Evolutionary conservation across 345 rosid species (phyloP).

Genomic region (Moricandia moricandioides): DNA sequence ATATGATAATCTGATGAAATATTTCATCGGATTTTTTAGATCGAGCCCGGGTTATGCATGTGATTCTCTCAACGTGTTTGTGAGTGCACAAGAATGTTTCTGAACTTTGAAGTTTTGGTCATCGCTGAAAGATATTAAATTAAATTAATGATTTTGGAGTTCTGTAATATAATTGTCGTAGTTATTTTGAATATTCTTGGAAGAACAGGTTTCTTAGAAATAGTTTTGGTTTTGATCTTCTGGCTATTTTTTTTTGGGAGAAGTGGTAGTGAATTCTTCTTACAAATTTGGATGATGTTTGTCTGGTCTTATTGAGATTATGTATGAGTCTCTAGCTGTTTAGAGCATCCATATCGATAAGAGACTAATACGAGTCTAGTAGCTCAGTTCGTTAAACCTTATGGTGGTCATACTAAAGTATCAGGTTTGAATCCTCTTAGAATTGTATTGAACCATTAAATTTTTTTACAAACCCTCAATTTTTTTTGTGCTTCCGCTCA

Average conservation of each 20-base stretch:
- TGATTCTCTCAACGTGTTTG: too few species aligned
- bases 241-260: neutral
- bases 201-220: neutral
- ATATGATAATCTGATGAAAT: neutral
- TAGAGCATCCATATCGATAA: too few species aligned
- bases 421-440: too few species aligned
- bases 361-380: too few species aligned
- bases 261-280: neutral
- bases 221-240: neutral
- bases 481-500: too few species aligned
- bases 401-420: too few species aligned
- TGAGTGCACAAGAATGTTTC: neutral
- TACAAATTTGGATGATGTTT: neutral
- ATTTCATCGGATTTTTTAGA: neutral
- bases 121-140: neutral
- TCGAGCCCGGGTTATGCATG: too few species aligned
- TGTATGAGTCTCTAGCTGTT: neutral
- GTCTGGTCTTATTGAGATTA: neutral
- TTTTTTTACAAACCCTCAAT: too few species aligned
- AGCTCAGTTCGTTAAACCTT: too few species aligned
- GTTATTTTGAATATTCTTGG: neutral
- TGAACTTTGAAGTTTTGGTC: neutral
- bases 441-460: too few species aligned
- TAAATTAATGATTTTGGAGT: neutral
- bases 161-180: neutral